A percentile compares a stretch with the other conserved stretches of the same genome.
These are phyloP conservation scores for Oehlia diaphana DNA, from an alignment of 192 early-diverging fungal species.

Conservation along the genomic window DNA sequence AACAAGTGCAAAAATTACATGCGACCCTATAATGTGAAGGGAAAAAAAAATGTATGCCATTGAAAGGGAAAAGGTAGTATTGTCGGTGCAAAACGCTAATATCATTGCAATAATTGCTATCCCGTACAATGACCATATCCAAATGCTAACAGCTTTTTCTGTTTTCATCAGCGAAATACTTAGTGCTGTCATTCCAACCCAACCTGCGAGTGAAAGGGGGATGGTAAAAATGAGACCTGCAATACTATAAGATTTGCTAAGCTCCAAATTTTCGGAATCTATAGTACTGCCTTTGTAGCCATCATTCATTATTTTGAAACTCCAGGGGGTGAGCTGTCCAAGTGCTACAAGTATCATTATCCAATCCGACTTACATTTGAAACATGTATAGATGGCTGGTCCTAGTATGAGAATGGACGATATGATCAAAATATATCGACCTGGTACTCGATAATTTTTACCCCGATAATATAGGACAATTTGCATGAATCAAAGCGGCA, in stretches of 20 bases:
- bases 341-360: slow-evolving; percentile 4
- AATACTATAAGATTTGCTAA: not conserved
- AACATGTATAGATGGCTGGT: slow-evolving; percentile 13
- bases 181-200: slow-evolving; percentile 4
- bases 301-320: slow-evolving; percentile 28
- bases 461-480: slow-evolving; percentile 10
- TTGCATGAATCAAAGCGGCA: not conserved
- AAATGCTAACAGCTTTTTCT: not conserved
- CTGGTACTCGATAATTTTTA: not conserved
- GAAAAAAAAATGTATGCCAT: not conserved
- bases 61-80: not conserved
- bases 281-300: not conserved
- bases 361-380: not conserved
- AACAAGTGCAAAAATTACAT: slow-evolving; percentile 16
- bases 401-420: not conserved
- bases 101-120: not conserved
- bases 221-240: not conserved
- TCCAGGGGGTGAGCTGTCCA: slow-evolving; percentile 22
- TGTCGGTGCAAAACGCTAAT: too few relatives aligned
- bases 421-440: not conserved
- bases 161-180: not conserved
- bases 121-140: slow-evolving; percentile 18
- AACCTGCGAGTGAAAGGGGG: not conserved
- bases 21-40: slow-evolving; percentile 12
- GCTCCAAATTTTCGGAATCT: not conserved